phyloP scores from a whole-genome alignment of 306 rosid species.

The Prunus campanulata region DNA sequence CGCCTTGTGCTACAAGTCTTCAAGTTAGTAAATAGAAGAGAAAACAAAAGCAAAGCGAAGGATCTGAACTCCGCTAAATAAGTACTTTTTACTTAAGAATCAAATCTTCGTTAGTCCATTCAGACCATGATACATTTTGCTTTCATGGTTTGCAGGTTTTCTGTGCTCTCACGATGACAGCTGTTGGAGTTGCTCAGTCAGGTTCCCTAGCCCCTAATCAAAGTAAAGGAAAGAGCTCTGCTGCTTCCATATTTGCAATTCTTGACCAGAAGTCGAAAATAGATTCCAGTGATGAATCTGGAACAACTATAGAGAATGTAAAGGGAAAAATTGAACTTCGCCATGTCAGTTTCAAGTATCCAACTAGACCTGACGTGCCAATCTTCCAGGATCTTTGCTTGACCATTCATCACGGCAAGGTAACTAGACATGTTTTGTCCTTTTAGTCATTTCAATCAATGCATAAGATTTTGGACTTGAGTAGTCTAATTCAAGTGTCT shows the following conservation, averaged over 20 bases:
- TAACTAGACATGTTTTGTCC: neutral
- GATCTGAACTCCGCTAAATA: neutral
- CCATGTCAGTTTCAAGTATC: constrained; percentile 44
- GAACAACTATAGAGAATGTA: constrained; percentile 26
- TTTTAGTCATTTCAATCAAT: neutral
- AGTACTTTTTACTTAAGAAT: too few species aligned
- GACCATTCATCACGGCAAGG: constrained; percentile 44
- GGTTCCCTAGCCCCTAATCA: constrained; percentile 39
- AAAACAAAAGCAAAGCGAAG: too few species aligned
- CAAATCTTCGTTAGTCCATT: too few species aligned
- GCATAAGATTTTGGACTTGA: neutral
- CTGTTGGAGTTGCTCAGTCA: constrained; percentile 39
- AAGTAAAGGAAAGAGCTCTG: constrained; percentile 38
- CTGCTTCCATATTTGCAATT: constrained; percentile 40
- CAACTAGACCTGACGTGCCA: constrained; percentile 36
- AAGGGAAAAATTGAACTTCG: constrained; percentile 39
- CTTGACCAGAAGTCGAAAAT: constrained; percentile 36
- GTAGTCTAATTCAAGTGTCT: neutral
- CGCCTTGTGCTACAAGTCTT: neutral
- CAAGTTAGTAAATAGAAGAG: neutral
- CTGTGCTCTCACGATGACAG: constrained; percentile 45
- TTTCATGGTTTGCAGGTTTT: constrained; percentile 32
- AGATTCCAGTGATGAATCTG: constrained; percentile 40
- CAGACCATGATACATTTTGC: neutral
- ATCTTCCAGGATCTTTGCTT: constrained; percentile 41